Evolutionary conservation across 768 basidiomycete genomes (phyloP), one percentile per base, ranked within the genome.

Genomic region (Mycena galopus): DNA sequence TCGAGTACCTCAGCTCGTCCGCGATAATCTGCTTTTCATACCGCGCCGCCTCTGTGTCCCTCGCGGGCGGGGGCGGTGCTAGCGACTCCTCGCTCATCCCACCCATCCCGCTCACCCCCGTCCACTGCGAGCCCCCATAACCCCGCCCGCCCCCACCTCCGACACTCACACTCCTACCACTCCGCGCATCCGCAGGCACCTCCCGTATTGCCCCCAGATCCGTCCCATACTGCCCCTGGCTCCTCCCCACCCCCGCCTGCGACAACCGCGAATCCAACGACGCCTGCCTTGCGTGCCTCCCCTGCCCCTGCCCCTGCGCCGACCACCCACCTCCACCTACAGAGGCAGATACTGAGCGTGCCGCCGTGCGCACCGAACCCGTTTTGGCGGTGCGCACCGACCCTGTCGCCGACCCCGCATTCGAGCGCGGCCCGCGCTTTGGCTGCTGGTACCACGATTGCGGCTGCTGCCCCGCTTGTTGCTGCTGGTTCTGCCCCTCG

Each of bases 1-100:
- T 69, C 11, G 82, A 83, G 65, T 83, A 80, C 42, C 82, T 76
- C 32, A 84, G 57, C n/a, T 79, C 80, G 23, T 83, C 83, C 23
- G 82, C 82, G 11, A 83, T 65, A 21, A 72, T 66, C 17, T 83
- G 82, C 8, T 78, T 83, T 50, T 35, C 65, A 35, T 73, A 63
- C 30, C 72, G 37, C 17, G 35, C 35, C n/a, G n/a, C n/a, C n/a
- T n/a, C n/a, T n/a, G n/a, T n/a, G 37, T 75, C 73, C n/a, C 72
- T 75, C 11, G 27, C 62, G 30, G 69, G 66, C 32, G 42, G 42
- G 8, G 73, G 73, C 7, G 73, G 73, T 33, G 73, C 68, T 30
- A 62, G 23, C 51, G 73, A 74, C 55, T 73, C 73, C n/a, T n/a
- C n/a, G n/a, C n/a, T n/a, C 17, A 21, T 27, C 33, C 59, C 39